Conservation (phyloP, 805 yeast species). For the Suhomyces pyralidae region DNA sequence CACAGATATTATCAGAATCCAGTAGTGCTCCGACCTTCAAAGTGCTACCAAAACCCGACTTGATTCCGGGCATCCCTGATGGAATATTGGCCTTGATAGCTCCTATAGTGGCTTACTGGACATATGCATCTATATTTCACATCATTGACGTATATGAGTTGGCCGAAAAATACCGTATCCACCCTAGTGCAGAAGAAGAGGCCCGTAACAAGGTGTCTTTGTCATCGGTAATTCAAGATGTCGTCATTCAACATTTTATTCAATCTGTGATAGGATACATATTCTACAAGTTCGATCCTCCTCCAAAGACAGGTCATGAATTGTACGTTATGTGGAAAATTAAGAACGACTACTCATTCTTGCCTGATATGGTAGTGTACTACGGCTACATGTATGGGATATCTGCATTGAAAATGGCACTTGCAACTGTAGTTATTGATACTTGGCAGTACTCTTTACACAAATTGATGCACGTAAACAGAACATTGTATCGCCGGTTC, state of each 20-base stretch:
- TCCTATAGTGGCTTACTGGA: slow-evolving; percentile 87
- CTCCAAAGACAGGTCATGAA: slow-evolving; percentile 52
- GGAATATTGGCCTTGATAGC: slow-evolving; percentile 64
- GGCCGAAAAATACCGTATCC: slow-evolving; percentile 83
- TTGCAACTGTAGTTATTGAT: slow-evolving; percentile 77
- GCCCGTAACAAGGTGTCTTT: slow-evolving; percentile 72
- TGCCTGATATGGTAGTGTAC: slow-evolving; percentile 51
- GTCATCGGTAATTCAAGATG: slow-evolving; percentile 73
- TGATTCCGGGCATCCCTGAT: slow-evolving; percentile 66
- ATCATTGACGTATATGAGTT: slow-evolving; percentile 68
- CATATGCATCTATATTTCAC: slow-evolving; percentile 68
- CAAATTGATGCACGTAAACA: slow-evolving; percentile 82
- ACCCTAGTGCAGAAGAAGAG: slow-evolving; percentile 82
- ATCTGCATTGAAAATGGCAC: slow-evolving; percentile 52
- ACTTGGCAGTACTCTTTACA: slow-evolving; percentile 95
- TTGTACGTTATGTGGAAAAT: slow-evolving; percentile 45
- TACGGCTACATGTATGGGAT: slow-evolving; percentile 60
- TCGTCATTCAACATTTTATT: slow-evolving; percentile 76
- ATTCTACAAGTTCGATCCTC: slow-evolving; percentile 55
- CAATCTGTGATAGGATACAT: slow-evolving; percentile 70
- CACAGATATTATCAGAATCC: slow-evolving; percentile 12
- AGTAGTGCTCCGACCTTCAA: slow-evolving; percentile 12
- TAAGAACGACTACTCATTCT: slow-evolving; percentile 32
- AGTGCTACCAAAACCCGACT: slow-evolving; percentile 31
- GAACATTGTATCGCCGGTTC: slow-evolving; percentile 68